Conservation (phyloP, 768 basidiomycete genomes). For the Phylloporus arenicola region DNA sequence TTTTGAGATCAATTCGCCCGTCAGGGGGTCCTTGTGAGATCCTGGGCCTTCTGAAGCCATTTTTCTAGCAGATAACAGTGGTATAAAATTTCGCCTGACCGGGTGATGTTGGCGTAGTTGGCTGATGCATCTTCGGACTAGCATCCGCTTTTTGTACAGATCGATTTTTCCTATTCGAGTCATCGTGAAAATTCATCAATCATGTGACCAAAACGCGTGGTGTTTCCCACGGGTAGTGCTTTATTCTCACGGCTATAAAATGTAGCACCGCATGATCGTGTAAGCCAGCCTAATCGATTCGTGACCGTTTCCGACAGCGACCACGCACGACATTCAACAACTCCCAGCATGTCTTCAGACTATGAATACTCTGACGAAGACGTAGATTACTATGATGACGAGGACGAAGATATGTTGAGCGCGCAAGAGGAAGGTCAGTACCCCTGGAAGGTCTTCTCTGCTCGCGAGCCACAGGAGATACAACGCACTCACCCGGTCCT, state of each 20-base stretch:
- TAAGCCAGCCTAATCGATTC: constrained; percentile 30
- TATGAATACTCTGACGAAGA: constrained; percentile 70
- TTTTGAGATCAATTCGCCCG: constrained; percentile 97
- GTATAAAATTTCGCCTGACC: constrained; percentile 1
- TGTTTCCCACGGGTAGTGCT: constrained; percentile 1
- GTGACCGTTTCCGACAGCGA: constrained; percentile 16
- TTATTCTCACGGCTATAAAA: constrained; percentile 12
- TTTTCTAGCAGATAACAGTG: constrained; percentile 9
- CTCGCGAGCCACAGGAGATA: constrained; percentile 16
- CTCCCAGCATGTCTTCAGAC: constrained; percentile 52
- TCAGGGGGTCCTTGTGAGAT: constrained; percentile 71
- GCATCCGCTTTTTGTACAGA: constrained; percentile 23
- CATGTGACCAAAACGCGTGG: background rate
- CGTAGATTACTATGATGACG: constrained; percentile 60
- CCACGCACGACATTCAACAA: constrained; percentile 8
- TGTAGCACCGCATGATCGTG: constrained; percentile 15
- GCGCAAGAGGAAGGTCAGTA: constrained; percentile 53
- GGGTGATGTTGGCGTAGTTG: constrained; percentile 7
- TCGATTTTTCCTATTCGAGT: constrained; percentile 30
- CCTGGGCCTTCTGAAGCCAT: constrained; percentile 37
- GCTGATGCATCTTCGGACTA: constrained; percentile 19
- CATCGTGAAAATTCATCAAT: constrained; percentile 10
- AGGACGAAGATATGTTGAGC: constrained; percentile 62
- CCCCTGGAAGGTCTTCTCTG: constrained; percentile 11
- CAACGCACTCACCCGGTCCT: constrained; percentile 18